Percentiles rank a stretch among this genome's conserved stretches.
These are phyloP conservation scores for Cnidoscolus chayamansa DNA, from an alignment of 441 rosid genomes.

Conservation along the genomic window DNA sequence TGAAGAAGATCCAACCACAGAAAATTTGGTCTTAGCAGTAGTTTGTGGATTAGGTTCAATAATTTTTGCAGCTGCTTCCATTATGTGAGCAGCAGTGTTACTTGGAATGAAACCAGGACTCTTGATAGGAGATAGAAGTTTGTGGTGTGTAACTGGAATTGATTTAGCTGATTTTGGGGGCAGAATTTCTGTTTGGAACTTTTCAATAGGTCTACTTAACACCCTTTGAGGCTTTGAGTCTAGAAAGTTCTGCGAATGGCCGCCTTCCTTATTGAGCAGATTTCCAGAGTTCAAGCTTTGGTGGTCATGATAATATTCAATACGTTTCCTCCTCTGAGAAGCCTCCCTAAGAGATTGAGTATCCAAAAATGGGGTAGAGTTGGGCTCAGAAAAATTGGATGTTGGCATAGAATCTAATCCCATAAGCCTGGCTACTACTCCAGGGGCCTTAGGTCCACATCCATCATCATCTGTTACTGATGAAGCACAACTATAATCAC, in stretches of 20 bases:
- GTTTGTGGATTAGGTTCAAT: constrained; percentile 58
- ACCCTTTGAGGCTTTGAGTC: constrained; percentile 48
- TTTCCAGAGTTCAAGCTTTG: constrained; percentile 51
- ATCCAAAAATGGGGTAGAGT: constrained; percentile 57
- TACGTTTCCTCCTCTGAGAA: constrained; percentile 44
- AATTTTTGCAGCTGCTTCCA: constrained; percentile 96
- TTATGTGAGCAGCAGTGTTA: constrained; percentile 79
- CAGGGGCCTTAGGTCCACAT: constrained; percentile 71
- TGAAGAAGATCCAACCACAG: constrained; percentile 55
- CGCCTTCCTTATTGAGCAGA: constrained; percentile 48
- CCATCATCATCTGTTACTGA: constrained; percentile 89
- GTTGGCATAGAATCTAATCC: constrained; percentile 82
- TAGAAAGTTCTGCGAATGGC: constrained; percentile 28
- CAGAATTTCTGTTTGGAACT: constrained; percentile 83
- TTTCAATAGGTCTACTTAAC: constrained; percentile 67
- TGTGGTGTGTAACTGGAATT: constrained; percentile 82
- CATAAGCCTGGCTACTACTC: constrained; percentile 97
- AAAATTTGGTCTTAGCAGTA: constrained; percentile 45
- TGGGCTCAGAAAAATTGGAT: constrained; percentile 48
- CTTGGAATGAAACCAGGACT: constrained; percentile 78
- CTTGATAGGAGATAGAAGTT: constrained; percentile 93
- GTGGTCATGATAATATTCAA: constrained; percentile 44
- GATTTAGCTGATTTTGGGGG: constrained; percentile 96
- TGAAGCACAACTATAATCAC: constrained; percentile 85
- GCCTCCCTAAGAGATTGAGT: constrained; percentile 52